Evolutionary conservation across 1,139 yeast species (phyloP).

Genomic region (Sugiyamaella castrensis): DNA sequence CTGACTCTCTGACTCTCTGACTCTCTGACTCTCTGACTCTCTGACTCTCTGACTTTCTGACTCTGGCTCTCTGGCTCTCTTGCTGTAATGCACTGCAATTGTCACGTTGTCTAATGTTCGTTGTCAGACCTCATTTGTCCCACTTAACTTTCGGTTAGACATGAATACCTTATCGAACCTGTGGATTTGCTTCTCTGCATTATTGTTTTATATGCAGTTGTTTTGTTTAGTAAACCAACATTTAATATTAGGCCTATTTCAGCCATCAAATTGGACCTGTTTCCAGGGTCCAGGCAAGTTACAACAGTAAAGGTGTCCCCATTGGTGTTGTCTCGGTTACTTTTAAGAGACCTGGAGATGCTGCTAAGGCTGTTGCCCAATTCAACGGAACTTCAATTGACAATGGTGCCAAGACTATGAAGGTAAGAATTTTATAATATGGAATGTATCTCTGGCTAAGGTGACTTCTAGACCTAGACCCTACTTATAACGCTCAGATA

Average conservation of each 20-base stretch:
- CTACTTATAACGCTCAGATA: neutral
- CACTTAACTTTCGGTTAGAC: neutral
- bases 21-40: too few relatives aligned
- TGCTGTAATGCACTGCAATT: too few relatives aligned
- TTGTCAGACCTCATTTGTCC: too few relatives aligned
- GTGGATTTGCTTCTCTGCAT: neutral
- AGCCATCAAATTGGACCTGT: conserved; percentile 87
- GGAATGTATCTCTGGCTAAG: neutral
- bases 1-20: too few relatives aligned
- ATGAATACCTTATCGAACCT: conserved; percentile 1
- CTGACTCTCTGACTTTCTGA: too few relatives aligned
- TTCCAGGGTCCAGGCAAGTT: conserved; percentile 63
- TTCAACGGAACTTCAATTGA: conserved; percentile 95
- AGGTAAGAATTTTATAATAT: conserved; percentile 32
- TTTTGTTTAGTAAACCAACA: neutral
- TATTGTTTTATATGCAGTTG: neutral
- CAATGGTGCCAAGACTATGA: conserved; percentile 74
- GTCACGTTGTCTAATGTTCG: too few relatives aligned
- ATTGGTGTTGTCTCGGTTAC: conserved; percentile 88
- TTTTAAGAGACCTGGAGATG: conserved; percentile 66
- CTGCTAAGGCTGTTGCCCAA: conserved; percentile 72
- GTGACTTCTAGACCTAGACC: too few relatives aligned
- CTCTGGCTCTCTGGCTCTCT: too few relatives aligned
- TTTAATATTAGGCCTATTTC: conserved; percentile 69
- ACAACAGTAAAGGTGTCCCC: conserved; percentile 85